Evolutionary conservation across 2,329 filamentous ascomycete species (phyloP).

Genomic region (Neonectria coccinea): DNA sequence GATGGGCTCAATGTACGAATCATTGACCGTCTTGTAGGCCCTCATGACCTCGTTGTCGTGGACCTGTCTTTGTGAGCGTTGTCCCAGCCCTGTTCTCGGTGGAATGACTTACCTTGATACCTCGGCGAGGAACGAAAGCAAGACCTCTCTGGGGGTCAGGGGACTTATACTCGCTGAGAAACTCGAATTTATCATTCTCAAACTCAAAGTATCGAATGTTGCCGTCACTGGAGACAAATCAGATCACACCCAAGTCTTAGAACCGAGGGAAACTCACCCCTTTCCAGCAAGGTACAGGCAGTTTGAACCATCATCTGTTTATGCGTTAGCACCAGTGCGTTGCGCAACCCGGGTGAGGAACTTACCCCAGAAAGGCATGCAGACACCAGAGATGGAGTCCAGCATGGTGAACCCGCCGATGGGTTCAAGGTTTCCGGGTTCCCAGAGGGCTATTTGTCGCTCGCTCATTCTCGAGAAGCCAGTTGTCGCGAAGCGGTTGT

Average conservation of each 20-base stretch:
- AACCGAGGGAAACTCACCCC: conserved; percentile 73
- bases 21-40: conserved; percentile 97
- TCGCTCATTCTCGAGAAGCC: conserved; percentile 99
- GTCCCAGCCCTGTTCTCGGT: conserved; percentile 9
- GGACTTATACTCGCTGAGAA: conserved; percentile 97
- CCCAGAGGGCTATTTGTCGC: conserved; percentile 94
- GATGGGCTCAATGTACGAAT: conserved; percentile 93
- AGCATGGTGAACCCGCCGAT: conserved; percentile 91
- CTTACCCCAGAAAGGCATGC: conserved; percentile 97
- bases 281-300: conserved; percentile 97
- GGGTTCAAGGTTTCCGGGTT: conserved; percentile 85
- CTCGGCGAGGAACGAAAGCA: conserved; percentile 93
- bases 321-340: conserved; percentile 38
- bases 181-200: conserved; percentile 98
- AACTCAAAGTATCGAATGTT: conserved; percentile 99
- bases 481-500: conserved; percentile 94
- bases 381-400: conserved; percentile 96
- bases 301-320: conserved; percentile 85
- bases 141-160: conserved; percentile 92
- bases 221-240: conserved; percentile 75
- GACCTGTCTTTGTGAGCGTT: conserved; percentile 62
- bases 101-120: conserved; percentile 77
- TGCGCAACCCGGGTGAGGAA: conserved; percentile 9
- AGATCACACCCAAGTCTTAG: conserved; percentile 7
- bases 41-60: conserved; percentile 97